These are phyloP conservation scores for Solanum virginianum DNA, from an alignment of 257 asterid genomes.

Conservation along the genomic window DNA sequence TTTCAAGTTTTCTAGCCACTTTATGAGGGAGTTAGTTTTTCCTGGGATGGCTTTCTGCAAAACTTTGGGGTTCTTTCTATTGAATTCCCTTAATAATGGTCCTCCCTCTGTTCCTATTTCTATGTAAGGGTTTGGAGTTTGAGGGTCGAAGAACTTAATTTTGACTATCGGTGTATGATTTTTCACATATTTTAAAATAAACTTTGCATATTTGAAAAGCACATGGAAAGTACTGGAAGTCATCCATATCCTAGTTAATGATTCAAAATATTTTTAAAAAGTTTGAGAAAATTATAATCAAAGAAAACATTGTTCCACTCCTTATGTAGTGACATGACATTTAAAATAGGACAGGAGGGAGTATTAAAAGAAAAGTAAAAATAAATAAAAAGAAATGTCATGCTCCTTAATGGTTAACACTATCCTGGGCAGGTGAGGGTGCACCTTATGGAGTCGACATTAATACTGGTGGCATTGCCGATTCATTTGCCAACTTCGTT, in stretches of 20 bases:
- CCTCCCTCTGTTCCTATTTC: not conserved
- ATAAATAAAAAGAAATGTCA: not conserved
- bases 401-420: not conserved
- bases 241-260: not conserved
- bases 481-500: constrained; percentile 68
- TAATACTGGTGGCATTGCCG: constrained; percentile 49
- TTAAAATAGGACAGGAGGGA: not conserved
- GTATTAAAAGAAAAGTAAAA: not conserved
- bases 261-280: not conserved
- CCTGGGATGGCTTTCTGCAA: not conserved
- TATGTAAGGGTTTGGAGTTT: not conserved
- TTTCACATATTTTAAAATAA: not conserved
- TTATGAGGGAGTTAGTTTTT: not conserved
- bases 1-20: not conserved
- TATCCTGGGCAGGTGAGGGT: constrained; percentile 33
- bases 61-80: not conserved
- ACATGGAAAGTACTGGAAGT: not conserved
- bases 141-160: not conserved
- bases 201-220: not conserved
- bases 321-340: not conserved
- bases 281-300: not conserved
- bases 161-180: not conserved
- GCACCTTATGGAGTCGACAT: constrained; percentile 51
- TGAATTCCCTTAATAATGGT: not conserved
- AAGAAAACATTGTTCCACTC: not conserved